Evolutionary conservation across 192 early-diverging fungal species (phyloP).

Genomic region (Obelidium mucronatum): DNA sequence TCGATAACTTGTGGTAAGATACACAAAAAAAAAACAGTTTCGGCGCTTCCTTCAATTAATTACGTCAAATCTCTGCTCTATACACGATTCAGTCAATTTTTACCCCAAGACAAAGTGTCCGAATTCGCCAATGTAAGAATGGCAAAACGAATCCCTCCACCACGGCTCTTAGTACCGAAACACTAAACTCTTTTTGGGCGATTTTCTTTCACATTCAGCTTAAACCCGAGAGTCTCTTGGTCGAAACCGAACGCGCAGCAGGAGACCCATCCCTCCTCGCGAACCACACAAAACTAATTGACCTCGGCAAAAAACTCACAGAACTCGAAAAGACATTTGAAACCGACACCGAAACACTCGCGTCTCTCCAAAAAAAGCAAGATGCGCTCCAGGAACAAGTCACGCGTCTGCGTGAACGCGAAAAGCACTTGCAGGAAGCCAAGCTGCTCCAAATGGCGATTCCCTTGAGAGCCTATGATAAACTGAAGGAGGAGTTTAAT

Average conservation of each 20-base stretch:
- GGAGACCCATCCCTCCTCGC: slow-evolving; percentile 71
- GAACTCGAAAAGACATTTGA: slow-evolving; percentile 50
- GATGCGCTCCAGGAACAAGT: slow-evolving; percentile 80
- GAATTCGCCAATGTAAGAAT: slow-evolving; percentile 87
- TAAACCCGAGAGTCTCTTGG: slow-evolving; percentile 76
- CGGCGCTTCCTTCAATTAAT: slow-evolving; percentile 9
- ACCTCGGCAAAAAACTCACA: slow-evolving; percentile 42
- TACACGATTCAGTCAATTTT: no score
- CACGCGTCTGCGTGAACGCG: slow-evolving; percentile 72
- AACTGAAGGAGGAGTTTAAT: slow-evolving; percentile 63
- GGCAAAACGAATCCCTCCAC: no score
- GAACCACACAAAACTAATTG: slow-evolving; percentile 74
- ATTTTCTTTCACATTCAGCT: slow-evolving; percentile 55
- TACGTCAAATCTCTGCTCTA: slow-evolving; percentile 42
- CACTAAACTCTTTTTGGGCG: background rate
- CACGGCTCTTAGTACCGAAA: no score
- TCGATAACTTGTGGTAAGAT: slow-evolving; percentile 92
- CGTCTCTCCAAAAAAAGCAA: slow-evolving; percentile 73
- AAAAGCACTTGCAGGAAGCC: slow-evolving; percentile 68
- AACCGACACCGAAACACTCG: slow-evolving; percentile 61
- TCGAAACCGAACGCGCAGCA: slow-evolving; percentile 85
- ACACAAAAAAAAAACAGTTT: background rate
- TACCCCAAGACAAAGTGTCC: slow-evolving; percentile 94
- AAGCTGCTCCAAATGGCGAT: slow-evolving; percentile 67
- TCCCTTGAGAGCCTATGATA: slow-evolving; percentile 67